phyloP scores from a whole-genome alignment of 225 moss, liverwort and hornwort species.

The Lunularia cruciata region DNA sequence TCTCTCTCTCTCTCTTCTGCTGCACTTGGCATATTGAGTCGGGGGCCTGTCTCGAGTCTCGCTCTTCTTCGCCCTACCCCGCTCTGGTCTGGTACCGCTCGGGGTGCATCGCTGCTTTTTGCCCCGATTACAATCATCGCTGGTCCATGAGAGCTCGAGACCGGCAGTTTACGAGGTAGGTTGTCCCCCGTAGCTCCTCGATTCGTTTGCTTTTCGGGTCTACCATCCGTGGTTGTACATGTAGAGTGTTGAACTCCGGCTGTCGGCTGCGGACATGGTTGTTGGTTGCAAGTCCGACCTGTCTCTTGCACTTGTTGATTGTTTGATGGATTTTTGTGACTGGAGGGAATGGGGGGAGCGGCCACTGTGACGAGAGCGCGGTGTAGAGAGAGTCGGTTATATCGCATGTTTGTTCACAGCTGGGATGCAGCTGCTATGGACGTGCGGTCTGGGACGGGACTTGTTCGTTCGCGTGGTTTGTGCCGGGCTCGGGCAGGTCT shows the following conservation, averaged over 20 bases:
- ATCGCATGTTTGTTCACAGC: slow-evolving; percentile 15
- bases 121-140: slow-evolving; percentile 10
- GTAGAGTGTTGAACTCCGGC: not conserved
- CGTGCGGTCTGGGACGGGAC: slow-evolving; percentile 12
- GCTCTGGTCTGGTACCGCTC: not conserved
- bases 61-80: not conserved
- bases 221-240: not conserved
- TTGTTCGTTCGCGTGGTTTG: not conserved
- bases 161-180: slow-evolving; percentile 15
- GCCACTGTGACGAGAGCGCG: not conserved
- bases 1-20: not conserved
- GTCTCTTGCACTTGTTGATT: not conserved
- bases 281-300: slow-evolving; percentile 12
- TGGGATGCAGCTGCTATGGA: slow-evolving; percentile 19
- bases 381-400: slow-evolving; percentile 13
- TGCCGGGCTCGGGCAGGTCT: not conserved
- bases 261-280: slow-evolving; percentile 12
- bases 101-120: slow-evolving; percentile 6
- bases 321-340: not conserved
- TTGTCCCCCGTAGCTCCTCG: slow-evolving; percentile 3
- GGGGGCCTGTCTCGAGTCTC: not conserved
- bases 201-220: not conserved
- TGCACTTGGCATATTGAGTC: slow-evolving; percentile 7
- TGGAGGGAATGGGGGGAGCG: not conserved
- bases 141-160: not conserved